Evolutionary conservation across 257 asterid species (phyloP).

Genomic region (Solanum appendiculatum): DNA sequence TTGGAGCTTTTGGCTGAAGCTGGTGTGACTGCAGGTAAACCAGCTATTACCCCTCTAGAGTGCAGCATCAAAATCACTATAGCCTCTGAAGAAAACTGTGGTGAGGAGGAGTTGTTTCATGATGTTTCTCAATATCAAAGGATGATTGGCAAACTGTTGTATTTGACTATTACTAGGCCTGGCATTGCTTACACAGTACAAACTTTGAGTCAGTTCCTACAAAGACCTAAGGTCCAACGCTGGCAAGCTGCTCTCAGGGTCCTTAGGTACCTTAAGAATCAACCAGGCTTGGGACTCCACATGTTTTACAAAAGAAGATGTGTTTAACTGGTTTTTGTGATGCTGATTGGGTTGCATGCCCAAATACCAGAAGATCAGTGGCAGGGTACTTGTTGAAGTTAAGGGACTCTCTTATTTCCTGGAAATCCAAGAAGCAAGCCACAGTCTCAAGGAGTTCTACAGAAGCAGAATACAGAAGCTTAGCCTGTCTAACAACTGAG

Average conservation of each 20-base stretch:
- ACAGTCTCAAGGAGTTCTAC: background rate
- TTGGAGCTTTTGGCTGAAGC: background rate
- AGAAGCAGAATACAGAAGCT: background rate
- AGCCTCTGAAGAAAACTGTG: rapidly evolving
- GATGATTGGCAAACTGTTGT: background rate
- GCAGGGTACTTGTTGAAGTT: too few relatives aligned
- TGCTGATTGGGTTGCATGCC: background rate
- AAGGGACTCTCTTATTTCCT: background rate
- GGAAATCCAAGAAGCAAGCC: background rate
- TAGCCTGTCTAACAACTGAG: background rate
- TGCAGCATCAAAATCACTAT: background rate
- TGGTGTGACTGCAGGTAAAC: background rate
- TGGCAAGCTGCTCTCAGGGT: background rate
- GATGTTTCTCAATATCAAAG: background rate
- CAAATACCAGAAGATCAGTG: background rate
- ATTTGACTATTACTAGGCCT: background rate
- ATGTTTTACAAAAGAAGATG: background rate
- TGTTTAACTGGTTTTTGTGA: too few relatives aligned
- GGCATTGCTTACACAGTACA: background rate
- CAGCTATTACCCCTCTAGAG: background rate
- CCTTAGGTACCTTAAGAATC: background rate
- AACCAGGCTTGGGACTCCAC: background rate
- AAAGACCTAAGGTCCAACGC: background rate
- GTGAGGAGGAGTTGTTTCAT: background rate
- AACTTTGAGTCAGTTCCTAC: background rate